Evolutionary conservation across 2,329 filamentous ascomycete species (phyloP), one percentile per base, ranked within the genome.

Genomic region (Colletotrichum tropicicola): DNA sequence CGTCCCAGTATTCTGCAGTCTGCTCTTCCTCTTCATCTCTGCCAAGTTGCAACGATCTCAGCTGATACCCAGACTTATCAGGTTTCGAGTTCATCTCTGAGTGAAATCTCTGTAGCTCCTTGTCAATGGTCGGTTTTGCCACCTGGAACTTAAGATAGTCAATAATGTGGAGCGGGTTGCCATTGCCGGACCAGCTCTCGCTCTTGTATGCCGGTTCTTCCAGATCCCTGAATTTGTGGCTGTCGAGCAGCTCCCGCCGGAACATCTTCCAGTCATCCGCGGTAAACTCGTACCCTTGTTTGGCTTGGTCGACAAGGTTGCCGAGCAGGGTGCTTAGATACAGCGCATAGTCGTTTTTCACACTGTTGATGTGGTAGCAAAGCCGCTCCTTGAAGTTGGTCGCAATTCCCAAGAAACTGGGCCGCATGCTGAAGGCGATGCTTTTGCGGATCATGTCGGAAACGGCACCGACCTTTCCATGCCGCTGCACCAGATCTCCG

Each of bases 311-410:
- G 2, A 91, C 85, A 0, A 91, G 77, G 1, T 82, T 75, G 19
- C 82, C 79, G 1, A 87, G 81, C 0, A 89, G 75, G 0, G 79
- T 81, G 59, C 86, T 87, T 5, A 91, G 77, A 0, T 76, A 69
- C 0, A 85, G 72, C 0, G 85, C 86, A 4, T 78, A 73, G 0
- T 73, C 56, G 10, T 83, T 74, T 4, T 74, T 74, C 35, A 90
- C 85, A 0, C 75, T 81, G 21, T 85, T 83, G 12, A 84, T 80
- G 12, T 83, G 80, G 65, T 94, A 93, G 32, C 86, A 88, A 0
- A 89, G 75, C 4, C 77, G 81, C 53, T 92, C 89, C 65, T 91
- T 90, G 72, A 84, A 87, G 5, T 80, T 83, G 0, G 91, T 94
- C 59, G 86, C 89, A 0, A 79, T 78, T 0, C 92, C 92, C 3